A percentile compares a stretch with the other conserved stretches of the same genome.
Evolutionary conservation across 2,329 filamentous ascomycete species (phyloP).

Genomic region (Cordyceps militaris): DNA sequence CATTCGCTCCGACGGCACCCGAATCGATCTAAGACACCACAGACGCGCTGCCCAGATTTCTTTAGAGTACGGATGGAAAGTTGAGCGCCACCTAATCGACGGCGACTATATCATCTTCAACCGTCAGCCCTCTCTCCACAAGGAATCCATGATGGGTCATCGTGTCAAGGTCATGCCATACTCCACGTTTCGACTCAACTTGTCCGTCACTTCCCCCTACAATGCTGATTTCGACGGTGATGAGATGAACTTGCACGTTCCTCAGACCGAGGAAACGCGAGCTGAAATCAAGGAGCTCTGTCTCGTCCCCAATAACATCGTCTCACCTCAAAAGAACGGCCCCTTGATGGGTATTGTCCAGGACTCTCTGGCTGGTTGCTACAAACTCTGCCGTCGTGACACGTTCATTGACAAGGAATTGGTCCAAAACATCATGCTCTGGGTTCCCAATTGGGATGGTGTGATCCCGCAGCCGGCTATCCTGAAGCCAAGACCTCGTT

Average conservation of each 20-base stretch:
- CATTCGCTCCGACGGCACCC: conserved; percentile 84
- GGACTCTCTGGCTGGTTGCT: conserved; percentile 90
- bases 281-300: conserved; percentile 92
- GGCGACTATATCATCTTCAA: conserved; percentile 99
- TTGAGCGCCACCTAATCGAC: conserved; percentile 92
- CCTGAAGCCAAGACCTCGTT: conserved; percentile 81
- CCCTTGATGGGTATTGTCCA: conserved; percentile 99
- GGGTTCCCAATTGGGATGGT: conserved; percentile 97
- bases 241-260: conserved; percentile 99
- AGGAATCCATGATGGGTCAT: conserved; percentile 99
- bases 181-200: conserved; percentile 93
- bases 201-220: conserved; percentile 97
- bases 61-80: conserved; percentile 95
- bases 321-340: conserved; percentile 93
- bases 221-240: conserved; percentile 99
- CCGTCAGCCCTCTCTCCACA: conserved; percentile 96
- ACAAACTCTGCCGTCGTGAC: conserved; percentile 93
- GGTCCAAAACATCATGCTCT: conserved; percentile 95
- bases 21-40: conserved; percentile 91
- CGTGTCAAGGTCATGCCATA: conserved; percentile 97
- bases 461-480: conserved; percentile 92
- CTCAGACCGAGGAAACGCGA: conserved; percentile 92
- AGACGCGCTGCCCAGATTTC: conserved; percentile 80
- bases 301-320: conserved; percentile 97
- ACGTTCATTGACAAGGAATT: conserved; percentile 83